Evolutionary conservation across 192 early-diverging fungal genomes (phyloP).

Genomic region (Coemansia sp.): DNA sequence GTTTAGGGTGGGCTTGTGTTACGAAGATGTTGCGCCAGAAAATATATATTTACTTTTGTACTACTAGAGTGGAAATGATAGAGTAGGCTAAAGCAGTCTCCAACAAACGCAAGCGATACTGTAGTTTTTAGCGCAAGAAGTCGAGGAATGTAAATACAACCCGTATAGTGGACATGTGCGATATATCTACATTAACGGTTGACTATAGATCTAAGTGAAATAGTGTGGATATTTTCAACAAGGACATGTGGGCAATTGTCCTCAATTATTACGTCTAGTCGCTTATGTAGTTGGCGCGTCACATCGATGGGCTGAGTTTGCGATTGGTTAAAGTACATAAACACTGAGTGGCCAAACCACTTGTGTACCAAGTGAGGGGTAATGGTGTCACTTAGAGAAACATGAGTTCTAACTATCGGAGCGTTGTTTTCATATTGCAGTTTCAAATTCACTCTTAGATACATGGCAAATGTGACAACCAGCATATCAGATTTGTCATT

Average conservation of each 20-base stretch:
- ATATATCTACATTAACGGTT: background rate
- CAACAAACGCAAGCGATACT: too few relatives aligned
- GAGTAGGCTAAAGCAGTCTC: too few relatives aligned
- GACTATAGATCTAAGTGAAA: background rate
- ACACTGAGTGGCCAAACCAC: slow-evolving; percentile 4
- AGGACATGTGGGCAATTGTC: background rate
- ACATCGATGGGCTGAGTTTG: slow-evolving; percentile 3
- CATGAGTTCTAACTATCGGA: background rate
- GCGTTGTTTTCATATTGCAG: slow-evolving; percentile 1
- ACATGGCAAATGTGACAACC: slow-evolving; percentile 1
- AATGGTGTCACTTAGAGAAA: background rate
- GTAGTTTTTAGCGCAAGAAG: too few relatives aligned
- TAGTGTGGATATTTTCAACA: background rate
- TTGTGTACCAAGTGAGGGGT: slow-evolving; percentile 2
- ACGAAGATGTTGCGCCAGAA: too few relatives aligned
- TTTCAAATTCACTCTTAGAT: background rate
- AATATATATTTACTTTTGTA: too few relatives aligned
- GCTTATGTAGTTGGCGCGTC: background rate
- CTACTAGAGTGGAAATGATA: too few relatives aligned
- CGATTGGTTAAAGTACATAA: slow-evolving; percentile 2
- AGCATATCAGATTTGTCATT: background rate
- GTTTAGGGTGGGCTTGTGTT: too few relatives aligned
- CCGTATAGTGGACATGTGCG: background rate
- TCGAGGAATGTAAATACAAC: background rate
- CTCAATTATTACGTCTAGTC: slow-evolving; percentile 1